A percentile compares a stretch with the other conserved stretches of the same genome.
These are phyloP conservation scores for Pythium dissimile DNA, from an alignment of 352 stramenopile species.

Conservation along the genomic window DNA sequence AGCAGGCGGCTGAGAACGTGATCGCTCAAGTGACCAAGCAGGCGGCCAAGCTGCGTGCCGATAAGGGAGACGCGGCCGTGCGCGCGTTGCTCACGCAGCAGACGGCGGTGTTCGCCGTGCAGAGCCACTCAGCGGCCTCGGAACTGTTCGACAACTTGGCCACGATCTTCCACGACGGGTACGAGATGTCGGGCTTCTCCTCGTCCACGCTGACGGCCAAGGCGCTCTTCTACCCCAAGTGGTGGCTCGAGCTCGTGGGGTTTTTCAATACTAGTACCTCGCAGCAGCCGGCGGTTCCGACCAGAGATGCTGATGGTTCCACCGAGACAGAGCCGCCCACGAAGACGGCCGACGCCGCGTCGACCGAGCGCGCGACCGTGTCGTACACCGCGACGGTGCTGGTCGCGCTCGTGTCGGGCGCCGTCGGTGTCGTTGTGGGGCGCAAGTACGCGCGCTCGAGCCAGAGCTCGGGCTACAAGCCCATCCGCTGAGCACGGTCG, in stretches of 20 bases:
- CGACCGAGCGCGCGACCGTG: slow-evolving; percentile 13
- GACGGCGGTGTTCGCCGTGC: slow-evolving; percentile 43
- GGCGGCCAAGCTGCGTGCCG: slow-evolving; percentile 32
- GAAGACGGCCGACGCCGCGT: background rate
- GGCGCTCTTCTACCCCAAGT: slow-evolving; percentile 80
- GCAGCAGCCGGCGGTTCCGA: slow-evolving; percentile 10
- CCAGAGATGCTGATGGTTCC: no score
- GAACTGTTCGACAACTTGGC: slow-evolving; percentile 69
- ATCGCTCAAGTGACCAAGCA: slow-evolving; percentile 35
- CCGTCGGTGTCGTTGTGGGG: slow-evolving; percentile 48
- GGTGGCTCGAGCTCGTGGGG: slow-evolving; percentile 76
- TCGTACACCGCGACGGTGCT: slow-evolving; percentile 54
- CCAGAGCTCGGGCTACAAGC: slow-evolving; percentile 45
- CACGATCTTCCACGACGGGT: slow-evolving; percentile 82
- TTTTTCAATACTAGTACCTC: slow-evolving; percentile 62
- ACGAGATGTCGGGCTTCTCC: slow-evolving; percentile 59
- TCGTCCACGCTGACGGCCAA: slow-evolving; percentile 35
- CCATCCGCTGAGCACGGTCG: slow-evolving; percentile 27
- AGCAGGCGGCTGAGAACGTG: slow-evolving; percentile 38
- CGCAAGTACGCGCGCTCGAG: slow-evolving; percentile 46
- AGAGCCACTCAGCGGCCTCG: slow-evolving; percentile 46
- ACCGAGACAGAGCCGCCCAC: background rate
- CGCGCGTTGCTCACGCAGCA: slow-evolving; percentile 55
- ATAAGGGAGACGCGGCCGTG: slow-evolving; percentile 41
- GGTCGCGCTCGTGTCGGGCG: slow-evolving; percentile 40